Percentiles rank a stretch among this genome's conserved stretches.
phyloP scores from a whole-genome alignment of 306 rosid genomes.

The Trifolium fragiferum region DNA sequence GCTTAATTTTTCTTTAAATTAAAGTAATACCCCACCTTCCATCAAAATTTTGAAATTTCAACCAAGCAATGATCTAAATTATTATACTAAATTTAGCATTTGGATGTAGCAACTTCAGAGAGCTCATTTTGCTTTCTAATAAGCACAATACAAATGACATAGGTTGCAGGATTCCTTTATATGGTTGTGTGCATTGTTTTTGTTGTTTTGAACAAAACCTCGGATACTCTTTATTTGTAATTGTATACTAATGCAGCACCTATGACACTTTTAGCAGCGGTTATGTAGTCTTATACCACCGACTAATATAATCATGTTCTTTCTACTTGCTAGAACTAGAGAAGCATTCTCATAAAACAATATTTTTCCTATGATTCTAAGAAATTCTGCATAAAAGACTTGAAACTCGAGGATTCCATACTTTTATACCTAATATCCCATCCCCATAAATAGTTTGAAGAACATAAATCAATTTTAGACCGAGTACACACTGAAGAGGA shows the following conservation, averaged over 20 bases:
- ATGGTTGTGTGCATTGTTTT: not conserved
- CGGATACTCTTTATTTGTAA: not conserved
- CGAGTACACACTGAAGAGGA: not conserved
- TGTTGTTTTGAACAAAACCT: not conserved
- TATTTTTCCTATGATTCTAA: not conserved
- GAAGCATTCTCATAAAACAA: conserved; percentile 4
- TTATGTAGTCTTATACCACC: not conserved
- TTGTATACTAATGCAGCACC: not conserved
- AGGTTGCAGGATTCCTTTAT: not conserved
- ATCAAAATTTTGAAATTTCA: conserved; percentile 2
- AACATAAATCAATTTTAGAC: not conserved
- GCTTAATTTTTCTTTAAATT: conserved; percentile 13
- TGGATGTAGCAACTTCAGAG: not conserved
- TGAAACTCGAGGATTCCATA: not conserved
- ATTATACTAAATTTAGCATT: not conserved
- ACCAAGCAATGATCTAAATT: conserved; percentile 6
- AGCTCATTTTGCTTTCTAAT: not conserved
- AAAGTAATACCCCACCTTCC: not conserved
- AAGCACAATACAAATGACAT: not conserved
- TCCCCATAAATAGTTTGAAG: not conserved
- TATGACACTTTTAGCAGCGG: not conserved
- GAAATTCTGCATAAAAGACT: conserved; percentile 7
- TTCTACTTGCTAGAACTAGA: conserved; percentile 5
- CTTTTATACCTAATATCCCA: not conserved
- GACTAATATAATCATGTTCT: conserved; percentile 3